A percentile compares a stretch with the other conserved stretches of the same genome.
Conservation (phyloP, 78 protist species). For the Mantamonas sphyraenae region DNA sequence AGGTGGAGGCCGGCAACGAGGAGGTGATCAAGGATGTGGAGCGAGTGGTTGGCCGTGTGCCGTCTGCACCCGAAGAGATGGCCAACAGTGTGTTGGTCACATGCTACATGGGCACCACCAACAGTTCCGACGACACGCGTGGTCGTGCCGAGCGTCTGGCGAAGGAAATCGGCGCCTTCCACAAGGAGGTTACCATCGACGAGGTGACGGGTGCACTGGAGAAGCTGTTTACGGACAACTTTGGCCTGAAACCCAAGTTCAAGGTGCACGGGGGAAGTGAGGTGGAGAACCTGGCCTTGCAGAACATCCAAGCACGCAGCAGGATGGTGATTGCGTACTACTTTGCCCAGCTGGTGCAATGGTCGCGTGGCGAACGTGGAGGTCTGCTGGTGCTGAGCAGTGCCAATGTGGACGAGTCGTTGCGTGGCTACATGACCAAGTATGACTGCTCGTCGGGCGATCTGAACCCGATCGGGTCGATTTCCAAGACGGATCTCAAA, state of each 20-base stretch:
- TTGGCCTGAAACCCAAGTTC: constrained; percentile 19
- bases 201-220: constrained; percentile 24
- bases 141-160: constrained; percentile 22
- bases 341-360: constrained; percentile 60
- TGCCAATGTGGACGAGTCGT: constrained; percentile 73
- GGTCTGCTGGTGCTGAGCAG: constrained; percentile 66
- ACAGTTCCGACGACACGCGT: constrained; percentile 48
- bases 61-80: constrained; percentile 21
- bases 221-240: not conserved
- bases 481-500: constrained; percentile 50
- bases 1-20: not conserved
- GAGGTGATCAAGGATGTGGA: constrained; percentile 29
- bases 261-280: constrained; percentile 29
- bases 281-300: constrained; percentile 72
- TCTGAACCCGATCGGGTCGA: constrained; percentile 82
- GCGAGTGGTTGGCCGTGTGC: constrained; percentile 27
- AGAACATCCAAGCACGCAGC: constrained; percentile 68
- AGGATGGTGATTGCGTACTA: constrained; percentile 39
- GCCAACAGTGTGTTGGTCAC: constrained; percentile 38
- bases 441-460: constrained; percentile 81
- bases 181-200: constrained; percentile 44
- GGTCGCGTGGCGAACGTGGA: constrained; percentile 56
- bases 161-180: constrained; percentile 12
- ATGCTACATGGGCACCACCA: constrained; percentile 58
- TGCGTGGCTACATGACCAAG: constrained; percentile 74